Conservation (phyloP, 2,329 filamentous ascomycete species). For the Diaporthe sp. region DNA sequence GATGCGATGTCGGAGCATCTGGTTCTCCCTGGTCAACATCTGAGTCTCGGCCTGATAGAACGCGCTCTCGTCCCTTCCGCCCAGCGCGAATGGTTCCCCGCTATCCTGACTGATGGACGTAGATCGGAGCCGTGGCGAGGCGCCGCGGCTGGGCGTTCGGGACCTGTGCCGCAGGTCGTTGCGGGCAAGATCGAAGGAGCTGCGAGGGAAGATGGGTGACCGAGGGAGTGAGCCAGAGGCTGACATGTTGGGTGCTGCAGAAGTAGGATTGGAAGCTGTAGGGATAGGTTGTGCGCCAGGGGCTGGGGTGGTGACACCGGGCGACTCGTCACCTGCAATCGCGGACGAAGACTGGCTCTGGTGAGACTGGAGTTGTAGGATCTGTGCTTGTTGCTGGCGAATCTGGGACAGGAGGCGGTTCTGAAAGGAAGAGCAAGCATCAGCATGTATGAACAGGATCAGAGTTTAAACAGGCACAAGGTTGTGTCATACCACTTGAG, state of each 20-base stretch:
- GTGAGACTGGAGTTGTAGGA: conserved; percentile 69
- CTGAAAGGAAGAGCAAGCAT: conserved; percentile 51
- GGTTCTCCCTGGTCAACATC: conserved; percentile 82
- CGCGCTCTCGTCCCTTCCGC: conserved; percentile 79
- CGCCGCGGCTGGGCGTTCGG: conserved; percentile 70
- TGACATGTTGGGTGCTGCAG: conserved; percentile 51
- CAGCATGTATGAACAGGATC: not conserved
- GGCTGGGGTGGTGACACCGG: conserved; percentile 44
- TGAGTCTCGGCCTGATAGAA: conserved; percentile 89
- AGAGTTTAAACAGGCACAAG: not conserved
- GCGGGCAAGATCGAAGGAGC: conserved; percentile 71
- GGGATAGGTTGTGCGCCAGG: conserved; percentile 25
- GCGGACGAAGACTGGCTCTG: conserved; percentile 54
- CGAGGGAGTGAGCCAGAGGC: conserved; percentile 62
- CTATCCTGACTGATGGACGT: conserved; percentile 71
- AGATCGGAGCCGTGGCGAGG: conserved; percentile 69
- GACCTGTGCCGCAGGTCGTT: conserved; percentile 69
- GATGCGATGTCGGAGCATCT: conserved; percentile 83
- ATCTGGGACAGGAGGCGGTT: conserved; percentile 85
- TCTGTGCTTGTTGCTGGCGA: conserved; percentile 79
- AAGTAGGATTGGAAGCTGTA: conserved; percentile 51
- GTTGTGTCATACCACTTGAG: conserved; percentile 73
- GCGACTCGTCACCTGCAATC: conserved; percentile 56
- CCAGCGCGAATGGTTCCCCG: conserved; percentile 70
- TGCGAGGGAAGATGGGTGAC: conserved; percentile 65